Conservation (phyloP, 2,329 filamentous ascomycete species). For the Botrytis sinoallii region DNA sequence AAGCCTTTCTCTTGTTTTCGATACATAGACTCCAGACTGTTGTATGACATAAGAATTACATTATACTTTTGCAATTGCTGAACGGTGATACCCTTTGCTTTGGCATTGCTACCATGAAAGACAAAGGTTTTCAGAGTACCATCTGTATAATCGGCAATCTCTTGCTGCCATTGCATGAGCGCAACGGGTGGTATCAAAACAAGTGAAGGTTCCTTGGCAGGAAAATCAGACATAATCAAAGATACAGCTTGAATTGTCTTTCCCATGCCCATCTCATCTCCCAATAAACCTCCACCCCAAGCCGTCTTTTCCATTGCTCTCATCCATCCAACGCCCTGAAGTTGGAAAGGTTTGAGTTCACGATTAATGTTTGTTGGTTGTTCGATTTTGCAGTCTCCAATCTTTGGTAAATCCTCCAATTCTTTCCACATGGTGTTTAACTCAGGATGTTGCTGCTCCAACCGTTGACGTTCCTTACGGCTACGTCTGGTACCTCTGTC, state of each 20-base stretch:
- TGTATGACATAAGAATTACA: slow-evolving; percentile 97
- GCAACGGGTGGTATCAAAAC: slow-evolving; percentile 92
- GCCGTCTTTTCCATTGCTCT: slow-evolving; percentile 77
- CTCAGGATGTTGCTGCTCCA: slow-evolving; percentile 74
- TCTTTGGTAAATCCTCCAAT: slow-evolving; percentile 63
- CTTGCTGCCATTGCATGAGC: slow-evolving; percentile 89
- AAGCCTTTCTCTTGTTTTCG: slow-evolving; percentile 92
- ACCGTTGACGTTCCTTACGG: slow-evolving; percentile 56
- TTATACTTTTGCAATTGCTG: slow-evolving; percentile 79
- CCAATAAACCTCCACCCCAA: slow-evolving; percentile 86
- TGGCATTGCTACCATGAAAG: slow-evolving; percentile 81
- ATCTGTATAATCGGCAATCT: slow-evolving; percentile 78
- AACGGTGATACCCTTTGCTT: slow-evolving; percentile 72
- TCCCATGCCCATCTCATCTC: slow-evolving; percentile 98
- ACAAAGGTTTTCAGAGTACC: slow-evolving; percentile 87
- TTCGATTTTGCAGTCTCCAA: slow-evolving; percentile 60
- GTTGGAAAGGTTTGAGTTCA: slow-evolving; percentile 86
- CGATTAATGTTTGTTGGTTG: slow-evolving; percentile 79
- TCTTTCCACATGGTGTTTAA: slow-evolving; percentile 83
- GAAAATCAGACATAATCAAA: slow-evolving; percentile 96
- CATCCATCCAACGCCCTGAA: slow-evolving; percentile 95
- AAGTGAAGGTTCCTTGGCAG: slow-evolving; percentile 75
- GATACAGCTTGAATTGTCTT: slow-evolving; percentile 99
- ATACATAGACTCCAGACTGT: slow-evolving; percentile 84
- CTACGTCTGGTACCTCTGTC: slow-evolving; percentile 40